Conservation (phyloP, 805 yeast species). For the Saturnispora saitoi region DNA sequence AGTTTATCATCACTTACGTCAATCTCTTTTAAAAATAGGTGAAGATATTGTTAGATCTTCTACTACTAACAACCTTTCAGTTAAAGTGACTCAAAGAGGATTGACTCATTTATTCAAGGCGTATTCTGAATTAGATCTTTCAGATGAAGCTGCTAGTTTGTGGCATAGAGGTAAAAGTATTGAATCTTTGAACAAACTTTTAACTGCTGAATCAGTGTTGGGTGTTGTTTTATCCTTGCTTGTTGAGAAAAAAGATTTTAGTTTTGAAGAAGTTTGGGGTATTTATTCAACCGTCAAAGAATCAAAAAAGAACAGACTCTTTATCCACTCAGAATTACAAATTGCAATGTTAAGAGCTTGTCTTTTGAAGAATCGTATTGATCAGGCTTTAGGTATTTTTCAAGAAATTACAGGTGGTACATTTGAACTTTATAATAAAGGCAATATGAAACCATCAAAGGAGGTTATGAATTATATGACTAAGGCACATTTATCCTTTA, state of each 20-base stretch:
- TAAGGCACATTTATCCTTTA: constrained; percentile 68
- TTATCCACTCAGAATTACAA: constrained; percentile 39
- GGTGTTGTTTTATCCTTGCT: constrained; percentile 64
- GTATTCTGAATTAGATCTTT: constrained; percentile 47
- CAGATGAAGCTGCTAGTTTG: constrained; percentile 52
- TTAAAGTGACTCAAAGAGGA: constrained; percentile 40
- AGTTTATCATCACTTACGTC: constrained; percentile 22
- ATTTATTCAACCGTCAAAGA: constrained; percentile 38
- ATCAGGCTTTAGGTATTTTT: constrained; percentile 55
- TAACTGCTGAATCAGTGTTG: constrained; percentile 55
- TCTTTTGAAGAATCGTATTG: constrained; percentile 50
- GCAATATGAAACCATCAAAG: constrained; percentile 19
- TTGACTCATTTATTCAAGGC: constrained; percentile 49
- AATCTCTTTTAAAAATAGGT: constrained; percentile 37
- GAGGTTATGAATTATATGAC: constrained; percentile 44
- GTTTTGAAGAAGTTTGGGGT: constrained; percentile 49
- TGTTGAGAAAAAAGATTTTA: constrained; percentile 46
- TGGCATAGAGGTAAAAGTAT: constrained; percentile 57
- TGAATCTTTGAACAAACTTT: constrained; percentile 32
- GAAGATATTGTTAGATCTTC: constrained; percentile 32
- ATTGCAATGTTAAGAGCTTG: constrained; percentile 70
- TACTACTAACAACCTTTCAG: constrained; percentile 20
- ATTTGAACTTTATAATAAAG: constrained; percentile 24
- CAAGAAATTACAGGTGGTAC: constrained; percentile 47
- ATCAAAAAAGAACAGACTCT: constrained; percentile 16